Evolutionary conservation across 768 basidiomycete genomes (phyloP).

Genomic region (Hypholoma sublateritium): DNA sequence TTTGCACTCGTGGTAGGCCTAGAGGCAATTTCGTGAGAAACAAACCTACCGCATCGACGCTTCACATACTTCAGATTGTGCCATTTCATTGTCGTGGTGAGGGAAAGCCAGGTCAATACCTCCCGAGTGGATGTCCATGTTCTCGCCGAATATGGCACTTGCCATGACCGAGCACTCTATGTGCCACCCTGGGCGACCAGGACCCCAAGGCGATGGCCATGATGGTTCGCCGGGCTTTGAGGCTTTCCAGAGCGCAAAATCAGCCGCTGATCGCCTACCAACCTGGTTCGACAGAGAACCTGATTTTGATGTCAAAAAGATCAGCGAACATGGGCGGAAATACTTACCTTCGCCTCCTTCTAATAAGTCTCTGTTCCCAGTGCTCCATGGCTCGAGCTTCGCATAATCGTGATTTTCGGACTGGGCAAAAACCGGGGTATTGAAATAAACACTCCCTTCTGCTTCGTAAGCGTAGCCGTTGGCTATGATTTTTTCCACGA

Average conservation of each 20-base stretch:
- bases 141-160: slow-evolving; percentile 81
- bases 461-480: slow-evolving; percentile 79
- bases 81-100: slow-evolving; percentile 98
- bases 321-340: not conserved
- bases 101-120: slow-evolving; percentile 98
- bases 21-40: slow-evolving; percentile 7
- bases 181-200: slow-evolving; percentile 97
- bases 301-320: slow-evolving; percentile 14
- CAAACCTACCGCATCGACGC: slow-evolving; percentile 3
- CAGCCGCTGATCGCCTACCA: slow-evolving; percentile 78
- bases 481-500: slow-evolving; percentile 79
- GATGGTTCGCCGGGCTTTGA: slow-evolving; percentile 95
- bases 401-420: slow-evolving; percentile 82
- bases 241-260: slow-evolving; percentile 98
- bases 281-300: slow-evolving; percentile 43
- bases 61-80: slow-evolving; percentile 82
- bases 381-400: slow-evolving; percentile 95
- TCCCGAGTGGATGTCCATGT: slow-evolving; percentile 97
- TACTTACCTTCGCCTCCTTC: slow-evolving; percentile 87
- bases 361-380: slow-evolving; percentile 85
- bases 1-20: slow-evolving; percentile 92
- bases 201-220: slow-evolving; percentile 96
- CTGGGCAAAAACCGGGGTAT: slow-evolving; percentile 79
- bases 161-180: slow-evolving; percentile 99
- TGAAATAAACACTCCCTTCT: slow-evolving; percentile 88